Percentiles rank a stretch among this genome's conserved stretches.
Evolutionary conservation across 805 yeast genomes (phyloP).

Genomic region (Ogataea philodendri): DNA sequence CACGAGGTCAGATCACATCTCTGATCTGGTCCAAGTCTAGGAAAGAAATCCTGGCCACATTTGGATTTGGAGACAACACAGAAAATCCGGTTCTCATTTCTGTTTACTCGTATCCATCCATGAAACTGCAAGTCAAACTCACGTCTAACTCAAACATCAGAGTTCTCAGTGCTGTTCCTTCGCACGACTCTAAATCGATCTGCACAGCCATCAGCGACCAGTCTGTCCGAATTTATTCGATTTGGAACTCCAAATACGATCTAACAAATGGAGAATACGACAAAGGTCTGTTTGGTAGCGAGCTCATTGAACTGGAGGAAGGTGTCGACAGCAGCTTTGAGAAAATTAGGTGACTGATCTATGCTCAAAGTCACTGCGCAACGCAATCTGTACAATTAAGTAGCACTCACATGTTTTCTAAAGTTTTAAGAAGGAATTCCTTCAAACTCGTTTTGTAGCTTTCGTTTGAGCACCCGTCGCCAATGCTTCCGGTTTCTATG

Average conservation of each 20-base stretch:
- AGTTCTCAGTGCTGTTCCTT: constrained; percentile 60
- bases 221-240: constrained; percentile 67
- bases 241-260: constrained; percentile 59
- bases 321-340: constrained; percentile 40
- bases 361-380: constrained; percentile 1
- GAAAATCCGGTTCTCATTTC: constrained; percentile 51
- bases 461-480: constrained; percentile 54
- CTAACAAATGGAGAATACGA: constrained; percentile 29
- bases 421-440: constrained; percentile 74
- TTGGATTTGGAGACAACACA: constrained; percentile 65
- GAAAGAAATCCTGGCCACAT: constrained; percentile 72
- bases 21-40: constrained; percentile 67
- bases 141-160: constrained; percentile 52
- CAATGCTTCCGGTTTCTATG: constrained; percentile 67
- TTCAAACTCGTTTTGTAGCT: constrained; percentile 66
- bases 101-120: constrained; percentile 66
- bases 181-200: constrained; percentile 61
- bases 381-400: constrained; percentile 6
- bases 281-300: constrained; percentile 52
- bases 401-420: constrained; percentile 6
- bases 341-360: constrained; percentile 25
- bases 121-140: constrained; percentile 49
- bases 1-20: constrained; percentile 77
- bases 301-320: constrained; percentile 56
- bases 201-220: constrained; percentile 80